These are phyloP conservation scores for Halophytophthora polymorphica DNA, from an alignment of 352 stramenopile genomes.

Conservation along the genomic window DNA sequence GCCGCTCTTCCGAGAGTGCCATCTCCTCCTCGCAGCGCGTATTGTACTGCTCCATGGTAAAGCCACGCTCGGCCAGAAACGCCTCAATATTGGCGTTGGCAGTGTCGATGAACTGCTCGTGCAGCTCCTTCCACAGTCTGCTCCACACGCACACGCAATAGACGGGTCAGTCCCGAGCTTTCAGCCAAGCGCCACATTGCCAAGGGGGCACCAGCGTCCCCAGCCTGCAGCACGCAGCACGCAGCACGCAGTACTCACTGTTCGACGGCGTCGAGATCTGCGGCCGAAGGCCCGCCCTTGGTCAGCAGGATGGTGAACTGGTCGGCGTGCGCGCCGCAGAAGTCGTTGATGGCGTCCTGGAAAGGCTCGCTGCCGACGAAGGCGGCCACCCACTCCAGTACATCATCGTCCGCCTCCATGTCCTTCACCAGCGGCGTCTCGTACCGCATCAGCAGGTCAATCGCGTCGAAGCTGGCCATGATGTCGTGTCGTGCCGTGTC, in stretches of 20 bases:
- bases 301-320: slow-evolving; percentile 65
- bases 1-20: slow-evolving; percentile 59
- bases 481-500: not conserved
- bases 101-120: slow-evolving; percentile 67
- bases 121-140: slow-evolving; percentile 65
- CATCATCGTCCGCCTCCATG: slow-evolving; percentile 76
- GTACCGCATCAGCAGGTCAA: slow-evolving; percentile 74
- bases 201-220: not conserved
- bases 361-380: slow-evolving; percentile 73
- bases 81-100: slow-evolving; percentile 67
- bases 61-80: slow-evolving; percentile 54
- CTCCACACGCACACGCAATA: slow-evolving; percentile 1
- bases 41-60: slow-evolving; percentile 75
- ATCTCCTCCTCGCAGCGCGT: slow-evolving; percentile 70
- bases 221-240: slow-evolving; percentile 1
- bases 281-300: slow-evolving; percentile 53
- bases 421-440: slow-evolving; percentile 80
- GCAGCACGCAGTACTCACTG: slow-evolving; percentile 19
- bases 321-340: slow-evolving; percentile 55
- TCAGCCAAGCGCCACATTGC: not conserved
- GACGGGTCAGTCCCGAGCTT: not conserved
- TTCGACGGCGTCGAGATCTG: slow-evolving; percentile 63
- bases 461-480: slow-evolving; percentile 71
- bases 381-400: slow-evolving; percentile 78
- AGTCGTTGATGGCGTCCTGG: slow-evolving; percentile 57